These are phyloP conservation scores for Pachyrhizus erosus DNA, from an alignment of 306 rosid species.

Conservation along the genomic window DNA sequence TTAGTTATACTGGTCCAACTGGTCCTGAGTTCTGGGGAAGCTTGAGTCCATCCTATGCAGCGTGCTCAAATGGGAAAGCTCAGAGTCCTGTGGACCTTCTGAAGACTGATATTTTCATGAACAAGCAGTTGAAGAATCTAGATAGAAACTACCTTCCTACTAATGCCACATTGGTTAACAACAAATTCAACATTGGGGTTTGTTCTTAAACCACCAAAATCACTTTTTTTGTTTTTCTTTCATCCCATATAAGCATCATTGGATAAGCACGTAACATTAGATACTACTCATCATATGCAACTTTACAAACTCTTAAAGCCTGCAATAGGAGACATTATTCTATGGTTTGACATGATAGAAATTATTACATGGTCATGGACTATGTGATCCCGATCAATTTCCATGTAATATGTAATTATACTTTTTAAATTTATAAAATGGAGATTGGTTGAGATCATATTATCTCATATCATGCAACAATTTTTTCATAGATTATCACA, in stretches of 20 bases:
- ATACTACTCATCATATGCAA: not conserved
- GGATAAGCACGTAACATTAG: not conserved
- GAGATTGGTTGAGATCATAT: not conserved
- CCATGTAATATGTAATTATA: no score
- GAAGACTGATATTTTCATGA: constrained; percentile 4
- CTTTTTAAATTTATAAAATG: no score
- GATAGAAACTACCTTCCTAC: constrained; percentile 50
- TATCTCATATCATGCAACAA: no score
- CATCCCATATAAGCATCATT: not conserved
- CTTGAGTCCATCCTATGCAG: constrained; percentile 54
- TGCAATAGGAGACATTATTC: not conserved
- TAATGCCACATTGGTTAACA: constrained; percentile 72
- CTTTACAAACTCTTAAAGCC: not conserved
- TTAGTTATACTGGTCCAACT: constrained; percentile 59
- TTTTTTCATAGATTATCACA: not conserved
- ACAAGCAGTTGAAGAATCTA: constrained; percentile 48
- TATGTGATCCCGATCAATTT: no score
- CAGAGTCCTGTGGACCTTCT: constrained; percentile 76
- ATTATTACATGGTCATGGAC: no score
- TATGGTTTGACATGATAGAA: not conserved
- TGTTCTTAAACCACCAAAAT: constrained; percentile 31
- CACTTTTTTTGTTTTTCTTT: not conserved
- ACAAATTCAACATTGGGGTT: constrained; percentile 80
- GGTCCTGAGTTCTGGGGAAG: constrained; percentile 84
- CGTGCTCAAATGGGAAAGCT: constrained; percentile 66